Conservation (phyloP, 2,329 filamentous ascomycete genomes). For the Botrytis fragariae region DNA sequence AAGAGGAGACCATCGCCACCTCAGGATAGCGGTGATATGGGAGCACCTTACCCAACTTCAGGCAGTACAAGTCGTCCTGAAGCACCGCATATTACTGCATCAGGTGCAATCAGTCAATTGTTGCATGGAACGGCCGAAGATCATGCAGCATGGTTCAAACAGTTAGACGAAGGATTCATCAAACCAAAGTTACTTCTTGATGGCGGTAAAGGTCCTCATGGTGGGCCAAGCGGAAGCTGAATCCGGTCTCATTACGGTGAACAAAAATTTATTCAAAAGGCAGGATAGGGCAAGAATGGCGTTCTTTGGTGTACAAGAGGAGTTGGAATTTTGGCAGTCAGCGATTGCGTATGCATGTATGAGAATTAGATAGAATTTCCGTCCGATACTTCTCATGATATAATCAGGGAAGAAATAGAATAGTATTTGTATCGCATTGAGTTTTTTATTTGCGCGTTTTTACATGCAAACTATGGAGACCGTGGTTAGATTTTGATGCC, state of each 20-base stretch:
- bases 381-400: neutral
- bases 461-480: neutral
- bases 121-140: constrained; percentile 78
- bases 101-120: constrained; percentile 71
- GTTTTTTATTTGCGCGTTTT: neutral
- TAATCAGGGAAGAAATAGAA: too few relatives aligned
- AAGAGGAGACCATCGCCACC: constrained; percentile 22
- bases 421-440: neutral
- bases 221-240: constrained; percentile 28
- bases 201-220: constrained; percentile 45
- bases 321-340: neutral
- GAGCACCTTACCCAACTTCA: constrained; percentile 36
- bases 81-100: constrained; percentile 60
- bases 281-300: constrained; percentile 18
- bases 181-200: constrained; percentile 88
- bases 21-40: constrained; percentile 21
- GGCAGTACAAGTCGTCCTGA: constrained; percentile 32
- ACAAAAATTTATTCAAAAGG: constrained; percentile 11
- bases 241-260: neutral
- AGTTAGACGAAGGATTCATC: constrained; percentile 93
- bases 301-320: constrained; percentile 19
- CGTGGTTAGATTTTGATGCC: neutral
- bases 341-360: neutral
- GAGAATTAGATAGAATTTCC: constrained; percentile 1
- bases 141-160: constrained; percentile 83